Conservation (phyloP, 1,284 basidiomycete genomes). For the Cutaneotrichosporon sp. region DNA sequence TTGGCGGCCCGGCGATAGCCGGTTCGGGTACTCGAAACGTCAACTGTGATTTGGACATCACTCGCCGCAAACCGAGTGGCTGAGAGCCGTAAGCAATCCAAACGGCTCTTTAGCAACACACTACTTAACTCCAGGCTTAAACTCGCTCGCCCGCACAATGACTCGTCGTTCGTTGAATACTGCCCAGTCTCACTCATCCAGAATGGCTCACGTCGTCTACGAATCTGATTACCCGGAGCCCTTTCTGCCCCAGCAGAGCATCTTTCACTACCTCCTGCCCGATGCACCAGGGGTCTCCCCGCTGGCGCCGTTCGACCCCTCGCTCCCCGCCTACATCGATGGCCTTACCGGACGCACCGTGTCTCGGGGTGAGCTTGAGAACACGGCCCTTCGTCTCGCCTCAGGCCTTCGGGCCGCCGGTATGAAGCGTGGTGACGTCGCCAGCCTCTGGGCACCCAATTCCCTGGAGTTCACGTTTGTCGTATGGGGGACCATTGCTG, state of each 20-base stretch:
- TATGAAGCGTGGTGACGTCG: constrained; percentile 34
- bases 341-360: constrained; percentile 57
- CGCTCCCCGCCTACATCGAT: constrained; percentile 62
- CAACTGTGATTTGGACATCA: no score
- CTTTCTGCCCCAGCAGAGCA: constrained; percentile 4
- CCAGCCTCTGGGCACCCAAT: constrained; percentile 52
- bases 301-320: constrained; percentile 3
- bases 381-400: constrained; percentile 57
- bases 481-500: constrained; percentile 54
- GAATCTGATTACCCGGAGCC: constrained; percentile 4
- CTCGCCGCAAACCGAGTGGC: no score
- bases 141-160: no score
- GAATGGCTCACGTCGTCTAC: no score
- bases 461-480: constrained; percentile 60
- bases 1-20: no score
- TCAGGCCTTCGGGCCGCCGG: constrained; percentile 52
- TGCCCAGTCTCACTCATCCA: no score
- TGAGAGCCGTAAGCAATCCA: no score
- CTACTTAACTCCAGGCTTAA: no score
- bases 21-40: no score
- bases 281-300: background rate
- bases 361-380: constrained; percentile 56
- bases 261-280: constrained; percentile 13
- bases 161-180: no score
- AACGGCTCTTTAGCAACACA: no score